Base-by-base conservation (phyloP, 805 yeast genomes). In the Tetrapisispora phaffii region DNA sequence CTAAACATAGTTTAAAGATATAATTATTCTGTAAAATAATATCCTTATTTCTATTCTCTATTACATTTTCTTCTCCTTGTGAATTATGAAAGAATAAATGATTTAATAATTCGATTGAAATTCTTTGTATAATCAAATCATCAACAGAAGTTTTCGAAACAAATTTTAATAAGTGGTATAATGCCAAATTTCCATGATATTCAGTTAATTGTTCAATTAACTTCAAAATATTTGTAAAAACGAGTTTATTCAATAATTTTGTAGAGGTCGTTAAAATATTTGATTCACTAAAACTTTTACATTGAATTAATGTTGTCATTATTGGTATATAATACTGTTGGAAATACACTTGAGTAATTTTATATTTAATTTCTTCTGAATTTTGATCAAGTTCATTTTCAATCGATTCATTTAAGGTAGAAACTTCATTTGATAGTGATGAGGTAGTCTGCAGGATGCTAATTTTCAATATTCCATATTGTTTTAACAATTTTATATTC, bases 141-240 rank as follows among this genome's bases (percentile, higher is more conserved):
- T 55, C 58, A 9, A 54, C 43, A 23, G 73, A 65, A 9, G 66
- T 46, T 16, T 54, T 53, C 13, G 55, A 52, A 10, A 64, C 57
- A 31, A 68, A 67, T 44, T 63, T 66, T 16, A 73, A 47, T 0
- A 69, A 39, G 47, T 60, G 63, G 44, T 57, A 65, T 15, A 67
- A 45, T 1, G 68, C 62, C 29, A 67, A 53, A 35, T 68, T 56
- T 13, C 70, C 70, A 51, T 70, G 66, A 0, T 64, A 43, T 5
- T 60, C 46, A 21, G 71, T 53, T 3, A 72, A 45, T 45, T 67
- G 52, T 21, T 70, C 72, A 51, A 67, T 54, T 12, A 55, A 42
- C 20, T 52, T 47, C 22, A 53, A 50, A 39, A 58, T 52, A 47
- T 19, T 52, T 24, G 36, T 49, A 48, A 31, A 55, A 22, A 1